Percentiles rank a stretch among this genome's conserved stretches.
These are phyloP conservation scores for Podospora pseudopauciseta DNA, from an alignment of 495 filamentous ascomycete genomes.

Conservation along the genomic window DNA sequence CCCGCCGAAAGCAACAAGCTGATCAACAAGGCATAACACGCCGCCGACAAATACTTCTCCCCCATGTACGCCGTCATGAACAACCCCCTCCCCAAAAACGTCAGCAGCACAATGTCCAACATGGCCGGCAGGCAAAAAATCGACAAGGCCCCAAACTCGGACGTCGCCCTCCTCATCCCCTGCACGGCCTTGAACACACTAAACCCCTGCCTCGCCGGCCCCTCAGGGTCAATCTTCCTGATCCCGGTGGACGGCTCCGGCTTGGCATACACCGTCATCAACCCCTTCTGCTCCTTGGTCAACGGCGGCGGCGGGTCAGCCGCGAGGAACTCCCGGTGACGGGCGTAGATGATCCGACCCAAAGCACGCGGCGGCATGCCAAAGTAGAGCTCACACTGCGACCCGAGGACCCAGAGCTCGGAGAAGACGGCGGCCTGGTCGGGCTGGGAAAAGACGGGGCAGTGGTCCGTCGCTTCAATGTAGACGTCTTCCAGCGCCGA, in stretches of 20 bases:
- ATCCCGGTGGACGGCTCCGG: conserved; percentile 14
- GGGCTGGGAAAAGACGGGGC: conserved; percentile 29
- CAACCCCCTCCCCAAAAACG: conserved; percentile 28
- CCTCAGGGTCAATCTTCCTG: conserved; percentile 1
- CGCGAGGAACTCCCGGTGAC: conserved; percentile 17
- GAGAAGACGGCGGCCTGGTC: conserved; percentile 33
- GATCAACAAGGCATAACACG: conserved; percentile 24
- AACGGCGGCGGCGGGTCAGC: conserved; percentile 16
- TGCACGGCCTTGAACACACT: not conserved
- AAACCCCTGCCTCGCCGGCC: not conserved
- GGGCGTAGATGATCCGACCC: conserved; percentile 26
- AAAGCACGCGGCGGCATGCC: conserved; percentile 22
- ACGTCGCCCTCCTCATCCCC: conserved; percentile 8
- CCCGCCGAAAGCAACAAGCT: conserved; percentile 28
- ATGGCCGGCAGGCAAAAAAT: conserved; percentile 32
- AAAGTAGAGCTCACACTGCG: conserved; percentile 31
- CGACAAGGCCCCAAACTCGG: conserved; percentile 26
- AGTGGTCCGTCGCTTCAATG: conserved; percentile 28
- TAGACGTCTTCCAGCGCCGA: conserved; percentile 28
- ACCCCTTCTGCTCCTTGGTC: conserved; percentile 4
- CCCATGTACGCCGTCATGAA: conserved; percentile 34
- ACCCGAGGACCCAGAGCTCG: conserved; percentile 31
- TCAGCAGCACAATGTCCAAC: conserved; percentile 27
- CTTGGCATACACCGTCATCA: conserved; percentile 28
- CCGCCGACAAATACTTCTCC: conserved; percentile 19